Evolutionary conservation across 495 filamentous ascomycete species (phyloP), one percentile per base, ranked within the genome.

Genomic region (Penicillium steckii): DNA sequence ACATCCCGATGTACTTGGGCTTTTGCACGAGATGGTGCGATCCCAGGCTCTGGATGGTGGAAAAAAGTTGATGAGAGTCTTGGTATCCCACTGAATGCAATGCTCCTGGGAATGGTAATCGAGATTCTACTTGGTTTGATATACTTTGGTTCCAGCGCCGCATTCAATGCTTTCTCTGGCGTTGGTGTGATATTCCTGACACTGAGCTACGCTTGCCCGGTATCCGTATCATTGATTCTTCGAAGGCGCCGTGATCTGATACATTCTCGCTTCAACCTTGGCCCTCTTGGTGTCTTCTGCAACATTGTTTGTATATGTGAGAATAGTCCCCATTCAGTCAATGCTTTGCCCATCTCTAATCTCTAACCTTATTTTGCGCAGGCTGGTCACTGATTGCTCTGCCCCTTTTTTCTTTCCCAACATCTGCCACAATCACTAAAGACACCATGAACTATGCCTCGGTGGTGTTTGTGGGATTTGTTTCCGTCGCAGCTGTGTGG

Each of bases 1-100:
- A 41, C 38, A 25, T 82, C 74, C 15, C 78, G 86, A 3, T 85
- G 87, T 76, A 83, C 81, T 23, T 89, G 83, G 56, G 85, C 86
- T 3, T 90, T 89, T 19, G 38, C 38, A 22, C 38, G 38, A 41
- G 38, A 41, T 13, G 38, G 38, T 21, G 38, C 38, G 19, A 23
- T 41, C n/a, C 38, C 38, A 4, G 38, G 38, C 38, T 41, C 38
- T 23, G 9, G 19, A 23, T 22, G 17, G 38, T 41, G 38, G 38
- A 41, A 41, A 18, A 60, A 65, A 38, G 72, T 81, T 22, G 66
- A 78, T 58, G 56, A 60, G 4, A 62, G 62, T 7, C 69, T 77
- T 18, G 70, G 77, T 35, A 71, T 80, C 24, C 80, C 80, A 1
- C 56, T 83, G 1, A 68, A 63, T 57, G 75, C 71, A 0, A 59